These are phyloP conservation scores for Puccinia coronata DNA, from an alignment of 1,284 basidiomycete genomes.

Conservation along the genomic window DNA sequence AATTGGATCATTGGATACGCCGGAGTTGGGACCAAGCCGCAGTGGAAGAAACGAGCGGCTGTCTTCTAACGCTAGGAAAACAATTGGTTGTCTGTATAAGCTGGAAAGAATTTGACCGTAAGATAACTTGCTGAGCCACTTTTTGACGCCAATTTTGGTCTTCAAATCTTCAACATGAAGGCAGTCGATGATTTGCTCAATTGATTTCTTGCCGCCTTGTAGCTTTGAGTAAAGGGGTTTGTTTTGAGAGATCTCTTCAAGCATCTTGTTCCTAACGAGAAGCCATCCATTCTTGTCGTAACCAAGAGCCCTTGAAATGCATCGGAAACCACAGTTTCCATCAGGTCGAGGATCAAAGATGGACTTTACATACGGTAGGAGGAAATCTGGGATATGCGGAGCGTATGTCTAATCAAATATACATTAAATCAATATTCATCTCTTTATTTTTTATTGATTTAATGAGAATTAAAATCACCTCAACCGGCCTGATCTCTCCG, in stretches of 20 bases:
- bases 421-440: too few species aligned
- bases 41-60: background rate
- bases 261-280: too few species aligned
- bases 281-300: too few species aligned
- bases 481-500: too few species aligned
- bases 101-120: background rate
- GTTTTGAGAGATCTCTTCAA: too few species aligned
- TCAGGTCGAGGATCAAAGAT: background rate
- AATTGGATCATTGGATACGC: too few species aligned
- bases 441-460: too few species aligned
- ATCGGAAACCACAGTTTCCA: conserved; percentile 6
- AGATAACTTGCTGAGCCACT: conserved; percentile 12
- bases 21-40: background rate
- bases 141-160: background rate
- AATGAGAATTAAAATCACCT: too few species aligned
- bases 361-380: background rate
- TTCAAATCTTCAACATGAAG: background rate
- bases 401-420: background rate
- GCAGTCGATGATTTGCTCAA: background rate
- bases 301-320: background rate
- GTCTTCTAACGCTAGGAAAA: background rate
- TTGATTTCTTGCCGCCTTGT: too few species aligned
- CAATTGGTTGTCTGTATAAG: background rate
- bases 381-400: background rate
- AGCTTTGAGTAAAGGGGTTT: too few species aligned